Evolutionary conservation across 2,329 filamentous ascomycete species (phyloP).

Genomic region (Eutypa lata): DNA sequence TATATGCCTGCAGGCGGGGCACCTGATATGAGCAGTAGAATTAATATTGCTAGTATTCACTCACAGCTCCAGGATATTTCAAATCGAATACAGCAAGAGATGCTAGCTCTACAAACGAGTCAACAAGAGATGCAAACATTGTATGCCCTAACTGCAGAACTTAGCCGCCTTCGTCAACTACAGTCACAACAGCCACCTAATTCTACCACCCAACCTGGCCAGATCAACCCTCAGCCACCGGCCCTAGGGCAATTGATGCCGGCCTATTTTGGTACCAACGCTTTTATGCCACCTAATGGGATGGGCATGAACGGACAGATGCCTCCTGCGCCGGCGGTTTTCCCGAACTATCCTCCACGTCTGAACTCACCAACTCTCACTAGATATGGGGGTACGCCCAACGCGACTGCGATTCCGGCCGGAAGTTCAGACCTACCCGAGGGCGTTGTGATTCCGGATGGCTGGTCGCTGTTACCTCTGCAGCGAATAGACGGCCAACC

Average conservation of each 20-base stretch:
- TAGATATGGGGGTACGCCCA: conserved; percentile 44
- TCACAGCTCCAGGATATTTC: conserved; percentile 64
- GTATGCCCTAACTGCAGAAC: conserved; percentile 64
- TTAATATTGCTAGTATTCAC: conserved; percentile 41
- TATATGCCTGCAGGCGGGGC: conserved; percentile 1
- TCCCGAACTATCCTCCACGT: conserved; percentile 29
- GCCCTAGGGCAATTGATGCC: conserved; percentile 1
- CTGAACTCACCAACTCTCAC: conserved; percentile 40
- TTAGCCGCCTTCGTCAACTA: conserved; percentile 59
- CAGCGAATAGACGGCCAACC: conserved; percentile 47
- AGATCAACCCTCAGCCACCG: conserved; percentile 13
- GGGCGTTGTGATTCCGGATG: conserved; percentile 61
- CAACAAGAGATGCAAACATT: conserved; percentile 68
- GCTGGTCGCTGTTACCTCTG: conserved; percentile 63
- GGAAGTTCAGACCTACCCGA: conserved; percentile 61
- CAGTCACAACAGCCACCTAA: conserved; percentile 28
- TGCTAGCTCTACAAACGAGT: conserved; percentile 58
- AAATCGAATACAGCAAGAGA: conserved; percentile 65
- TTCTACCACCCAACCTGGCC: conserved; percentile 13
- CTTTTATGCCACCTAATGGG: neutral
- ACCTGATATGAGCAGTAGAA: conserved; percentile 5
- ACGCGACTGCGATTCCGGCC: conserved; percentile 51
- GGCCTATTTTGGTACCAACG: too few relatives aligned
- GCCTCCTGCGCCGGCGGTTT: conserved; percentile 8
- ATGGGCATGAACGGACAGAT: conserved; percentile 11